These are phyloP conservation scores for Perilla frutescens DNA, from an alignment of 257 asterid genomes.

Conservation along the genomic window DNA sequence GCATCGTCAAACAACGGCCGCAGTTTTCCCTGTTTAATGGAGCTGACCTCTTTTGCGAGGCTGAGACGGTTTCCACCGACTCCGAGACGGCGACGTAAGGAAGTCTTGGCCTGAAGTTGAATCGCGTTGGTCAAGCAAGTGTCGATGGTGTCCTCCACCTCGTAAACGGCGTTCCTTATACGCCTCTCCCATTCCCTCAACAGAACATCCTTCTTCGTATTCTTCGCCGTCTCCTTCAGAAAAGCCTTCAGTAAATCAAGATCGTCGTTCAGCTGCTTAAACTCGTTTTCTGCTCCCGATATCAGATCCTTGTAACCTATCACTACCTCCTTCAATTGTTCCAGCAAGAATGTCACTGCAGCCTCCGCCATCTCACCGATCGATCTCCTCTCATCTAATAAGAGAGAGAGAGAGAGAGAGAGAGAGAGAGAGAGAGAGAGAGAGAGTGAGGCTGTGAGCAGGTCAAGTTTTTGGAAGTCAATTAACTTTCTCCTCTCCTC, in stretches of 20 bases:
- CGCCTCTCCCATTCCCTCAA: constrained; percentile 34
- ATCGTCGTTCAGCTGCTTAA: constrained; percentile 17
- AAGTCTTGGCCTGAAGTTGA: too few species aligned
- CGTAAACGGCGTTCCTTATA: constrained; percentile 28
- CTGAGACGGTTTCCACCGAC: too few species aligned
- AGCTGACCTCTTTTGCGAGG: background rate
- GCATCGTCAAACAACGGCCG: background rate
- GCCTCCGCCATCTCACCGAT: constrained; percentile 33
- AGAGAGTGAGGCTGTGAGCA: too few species aligned
- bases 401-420: too few species aligned
- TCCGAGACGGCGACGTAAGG: too few species aligned
- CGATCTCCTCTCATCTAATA: too few species aligned
- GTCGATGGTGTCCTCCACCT: constrained; percentile 45
- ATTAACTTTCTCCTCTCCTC: too few species aligned
- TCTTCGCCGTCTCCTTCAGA: constrained; percentile 3
- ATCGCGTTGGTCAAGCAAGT: constrained; percentile 25
- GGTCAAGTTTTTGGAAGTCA: too few species aligned
- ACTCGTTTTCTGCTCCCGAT: constrained; percentile 26
- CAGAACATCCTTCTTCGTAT: background rate
- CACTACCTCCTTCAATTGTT: constrained; percentile 11
- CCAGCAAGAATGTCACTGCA: constrained; percentile 30
- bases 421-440: background rate
- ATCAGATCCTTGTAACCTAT: constrained; percentile 1
- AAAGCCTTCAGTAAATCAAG: constrained; percentile 3
- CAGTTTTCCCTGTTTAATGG: constrained; percentile 15